Evolutionary conservation across 805 yeast species (phyloP), one percentile per base, ranked within the genome.

Genomic region (Wilhelminamyces savonicus): DNA sequence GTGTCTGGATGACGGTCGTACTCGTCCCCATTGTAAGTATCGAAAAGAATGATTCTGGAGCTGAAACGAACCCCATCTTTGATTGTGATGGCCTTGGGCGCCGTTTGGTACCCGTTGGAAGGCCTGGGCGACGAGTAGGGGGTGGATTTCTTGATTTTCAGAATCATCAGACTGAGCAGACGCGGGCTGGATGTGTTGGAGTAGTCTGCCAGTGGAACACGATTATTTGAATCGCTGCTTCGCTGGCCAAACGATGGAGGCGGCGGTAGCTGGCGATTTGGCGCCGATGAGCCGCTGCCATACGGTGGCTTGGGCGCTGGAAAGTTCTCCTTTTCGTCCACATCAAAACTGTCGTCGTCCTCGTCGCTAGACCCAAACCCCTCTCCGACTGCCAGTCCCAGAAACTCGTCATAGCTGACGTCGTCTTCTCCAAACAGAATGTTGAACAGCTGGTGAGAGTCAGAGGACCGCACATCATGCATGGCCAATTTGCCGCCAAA

Each of bases 1-100:
- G 78, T 66, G 39, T 87, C 97, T 0, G 97, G 96, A 40, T 79
- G 86, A 46, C 98, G 76, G 54, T 90, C 97, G 54, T 90, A 90
- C 41, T 83, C 96, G 13, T 73, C 78, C 21, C 78, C 78, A 35
- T 79, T 72, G 54, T 82, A 86, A 1, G 96, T 90, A 36, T 86
- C 94, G 55, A 78, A 90, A 24, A 92, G 70, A 6, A 84, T 71
- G 33, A 92, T 84, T 43, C 86, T 68, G 1, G 94, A 78, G 4
- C 94, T 82, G 56, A 90, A 90, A 28, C 74, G 53, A 8, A 80
- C 85, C 11, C 56, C 53, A 4, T 40, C 37, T 16, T 31, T 35
- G 4, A 21, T 23, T 4, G 32, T 13, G 16, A 30, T 24, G 10
- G 27, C 24, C 21, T 21, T 27, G 21, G 17, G 21, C 24, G 26